These are phyloP conservation scores for Choiromyces venosus DNA, from an alignment of 495 filamentous ascomycete genomes.

Conservation along the genomic window DNA sequence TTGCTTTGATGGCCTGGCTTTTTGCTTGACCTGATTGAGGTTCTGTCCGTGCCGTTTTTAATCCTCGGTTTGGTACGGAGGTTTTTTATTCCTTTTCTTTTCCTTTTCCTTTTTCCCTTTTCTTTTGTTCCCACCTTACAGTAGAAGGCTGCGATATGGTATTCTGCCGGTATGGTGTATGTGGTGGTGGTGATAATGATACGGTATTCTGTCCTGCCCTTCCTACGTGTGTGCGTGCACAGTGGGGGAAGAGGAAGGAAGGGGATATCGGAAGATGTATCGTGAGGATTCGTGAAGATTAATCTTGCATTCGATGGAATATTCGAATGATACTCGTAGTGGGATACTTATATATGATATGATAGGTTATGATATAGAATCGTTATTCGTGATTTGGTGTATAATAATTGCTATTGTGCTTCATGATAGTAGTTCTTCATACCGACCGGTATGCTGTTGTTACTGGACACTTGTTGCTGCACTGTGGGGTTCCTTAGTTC, in stretches of 20 bases:
- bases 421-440: neutral
- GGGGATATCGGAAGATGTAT: too few relatives aligned
- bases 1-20: neutral
- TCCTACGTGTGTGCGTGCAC: too few relatives aligned
- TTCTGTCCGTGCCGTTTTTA: neutral
- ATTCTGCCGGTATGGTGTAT: neutral
- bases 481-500: neutral
- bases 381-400: neutral
- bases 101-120: neutral
- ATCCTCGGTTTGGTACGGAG: neutral
- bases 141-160: neutral
- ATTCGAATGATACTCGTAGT: neutral
- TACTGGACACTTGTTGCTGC: too few relatives aligned
- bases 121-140: neutral
- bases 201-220: too few relatives aligned
- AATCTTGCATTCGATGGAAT: neutral
- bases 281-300: neutral
- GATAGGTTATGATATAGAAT: neutral
- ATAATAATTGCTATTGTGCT: neutral
- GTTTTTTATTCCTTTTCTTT: too few relatives aligned
- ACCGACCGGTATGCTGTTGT: neutral
- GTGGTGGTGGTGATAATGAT: neutral
- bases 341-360: neutral
- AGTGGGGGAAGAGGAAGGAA: too few relatives aligned
- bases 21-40: neutral